Evolutionary conservation across 2,329 filamentous ascomycete genomes (phyloP).

Genomic region (Aspergillus vadensis): DNA sequence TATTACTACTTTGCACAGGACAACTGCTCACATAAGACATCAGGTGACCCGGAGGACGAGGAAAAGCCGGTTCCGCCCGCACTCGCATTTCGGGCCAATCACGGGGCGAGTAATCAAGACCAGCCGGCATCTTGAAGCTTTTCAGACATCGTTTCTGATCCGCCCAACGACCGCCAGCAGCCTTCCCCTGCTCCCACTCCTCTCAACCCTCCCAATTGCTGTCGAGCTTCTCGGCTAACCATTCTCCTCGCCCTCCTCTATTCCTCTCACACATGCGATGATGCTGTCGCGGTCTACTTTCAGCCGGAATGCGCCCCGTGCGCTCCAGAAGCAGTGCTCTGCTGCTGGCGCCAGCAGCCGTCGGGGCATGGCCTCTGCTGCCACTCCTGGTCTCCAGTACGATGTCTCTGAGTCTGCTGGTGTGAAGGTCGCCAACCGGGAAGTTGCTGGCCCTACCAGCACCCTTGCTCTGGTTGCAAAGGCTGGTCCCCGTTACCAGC

Average conservation of each 20-base stretch:
- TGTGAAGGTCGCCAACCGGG: constrained; percentile 89
- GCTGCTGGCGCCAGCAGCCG: constrained; percentile 54
- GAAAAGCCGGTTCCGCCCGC: constrained; percentile 42
- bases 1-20: constrained; percentile 7
- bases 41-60: constrained; percentile 27
- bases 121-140: constrained; percentile 46
- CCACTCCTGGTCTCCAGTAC: constrained; percentile 79
- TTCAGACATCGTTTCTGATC: constrained; percentile 39
- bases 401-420: constrained; percentile 82
- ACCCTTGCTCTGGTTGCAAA: constrained; percentile 90
- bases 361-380: constrained; percentile 64
- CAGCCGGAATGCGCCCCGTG: constrained; percentile 65
- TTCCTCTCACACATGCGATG: constrained; percentile 58
- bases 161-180: constrained; percentile 33
- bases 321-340: constrained; percentile 61
- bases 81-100: constrained; percentile 44
- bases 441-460: constrained; percentile 83
- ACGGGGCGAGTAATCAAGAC: constrained; percentile 40
- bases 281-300: constrained; percentile 71
- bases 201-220: constrained; percentile 37
- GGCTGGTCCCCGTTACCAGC: constrained; percentile 91
- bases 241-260: constrained; percentile 44
- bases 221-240: constrained; percentile 41
- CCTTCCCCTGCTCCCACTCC: constrained; percentile 30
- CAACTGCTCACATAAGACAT: constrained; percentile 28